phyloP scores from a whole-genome alignment of 257 asterid genomes.

The Plantago major region DNA sequence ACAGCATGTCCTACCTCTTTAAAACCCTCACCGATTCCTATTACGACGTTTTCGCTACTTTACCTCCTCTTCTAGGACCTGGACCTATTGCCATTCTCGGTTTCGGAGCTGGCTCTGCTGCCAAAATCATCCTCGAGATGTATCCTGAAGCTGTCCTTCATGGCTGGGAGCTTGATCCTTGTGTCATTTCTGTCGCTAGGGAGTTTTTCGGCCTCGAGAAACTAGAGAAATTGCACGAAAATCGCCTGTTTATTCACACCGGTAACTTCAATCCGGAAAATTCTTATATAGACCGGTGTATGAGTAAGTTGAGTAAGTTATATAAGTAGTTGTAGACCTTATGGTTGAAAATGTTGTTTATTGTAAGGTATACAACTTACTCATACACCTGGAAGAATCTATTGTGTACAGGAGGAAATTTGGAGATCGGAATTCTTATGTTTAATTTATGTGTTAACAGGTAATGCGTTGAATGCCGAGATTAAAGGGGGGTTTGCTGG shows the following conservation, averaged over 20 bases:
- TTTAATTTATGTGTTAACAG: background rate
- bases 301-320: too few species aligned
- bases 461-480: slow-evolving; percentile 47
- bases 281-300: too few species aligned
- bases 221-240: slow-evolving; percentile 48
- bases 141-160: slow-evolving; percentile 51
- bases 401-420: too few species aligned
- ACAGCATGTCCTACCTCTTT: slow-evolving; percentile 75
- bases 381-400: too few species aligned
- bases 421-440: background rate
- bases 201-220: slow-evolving; percentile 66
- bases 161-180: slow-evolving; percentile 86
- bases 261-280: slow-evolving; percentile 17
- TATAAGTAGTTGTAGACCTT: too few species aligned
- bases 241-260: slow-evolving; percentile 46
- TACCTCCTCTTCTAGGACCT: slow-evolving; percentile 75
- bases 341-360: too few species aligned
- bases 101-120: slow-evolving; percentile 86
- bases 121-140: slow-evolving; percentile 51
- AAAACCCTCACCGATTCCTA: slow-evolving; percentile 66
- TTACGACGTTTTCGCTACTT: slow-evolving; percentile 77
- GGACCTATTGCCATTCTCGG: slow-evolving; percentile 87
- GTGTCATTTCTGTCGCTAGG: slow-evolving; percentile 68
- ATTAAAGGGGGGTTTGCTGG: slow-evolving; percentile 66
- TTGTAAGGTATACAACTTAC: too few species aligned